phyloP scores from a whole-genome alignment of 257 asterid species.

The Solanum pinnatisectum region DNA sequence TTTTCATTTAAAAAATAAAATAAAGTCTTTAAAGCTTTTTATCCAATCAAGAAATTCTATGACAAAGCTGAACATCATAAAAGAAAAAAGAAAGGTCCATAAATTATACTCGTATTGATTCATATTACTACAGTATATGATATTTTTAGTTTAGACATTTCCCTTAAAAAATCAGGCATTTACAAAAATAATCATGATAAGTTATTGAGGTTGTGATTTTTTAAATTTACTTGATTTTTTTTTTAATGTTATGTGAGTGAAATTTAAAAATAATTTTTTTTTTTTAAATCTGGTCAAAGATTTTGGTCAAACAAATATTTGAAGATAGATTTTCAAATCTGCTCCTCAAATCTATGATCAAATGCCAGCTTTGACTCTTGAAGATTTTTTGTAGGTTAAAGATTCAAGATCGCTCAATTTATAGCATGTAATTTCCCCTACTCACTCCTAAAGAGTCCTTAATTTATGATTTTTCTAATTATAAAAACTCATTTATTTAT shows the following conservation, averaged over 20 bases:
- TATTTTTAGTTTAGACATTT: background rate
- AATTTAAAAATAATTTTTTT: too few relatives aligned
- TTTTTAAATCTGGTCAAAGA: background rate
- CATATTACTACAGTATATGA: background rate
- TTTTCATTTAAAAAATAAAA: background rate
- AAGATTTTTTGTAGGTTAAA: background rate
- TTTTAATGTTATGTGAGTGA: background rate
- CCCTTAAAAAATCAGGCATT: background rate
- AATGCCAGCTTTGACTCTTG: background rate
- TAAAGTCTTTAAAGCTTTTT: background rate
- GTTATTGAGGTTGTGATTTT: background rate
- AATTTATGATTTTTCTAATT: background rate
- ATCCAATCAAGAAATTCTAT: slow-evolving; percentile 17
- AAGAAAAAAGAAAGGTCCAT: background rate
- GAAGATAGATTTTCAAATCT: background rate
- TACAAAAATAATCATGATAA: background rate
- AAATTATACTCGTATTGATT: background rate
- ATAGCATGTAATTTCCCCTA: background rate
- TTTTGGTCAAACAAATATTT: background rate
- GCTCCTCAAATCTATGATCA: background rate
- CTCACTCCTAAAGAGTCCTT: background rate
- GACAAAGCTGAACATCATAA: background rate
- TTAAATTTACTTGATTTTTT: background rate
- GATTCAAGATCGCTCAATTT: background rate
- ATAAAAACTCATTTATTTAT: background rate